Evolutionary conservation across 83 land plant genomes (phyloP), one percentile per base, ranked within the genome.

Genomic region (Larix sibirica): DNA sequence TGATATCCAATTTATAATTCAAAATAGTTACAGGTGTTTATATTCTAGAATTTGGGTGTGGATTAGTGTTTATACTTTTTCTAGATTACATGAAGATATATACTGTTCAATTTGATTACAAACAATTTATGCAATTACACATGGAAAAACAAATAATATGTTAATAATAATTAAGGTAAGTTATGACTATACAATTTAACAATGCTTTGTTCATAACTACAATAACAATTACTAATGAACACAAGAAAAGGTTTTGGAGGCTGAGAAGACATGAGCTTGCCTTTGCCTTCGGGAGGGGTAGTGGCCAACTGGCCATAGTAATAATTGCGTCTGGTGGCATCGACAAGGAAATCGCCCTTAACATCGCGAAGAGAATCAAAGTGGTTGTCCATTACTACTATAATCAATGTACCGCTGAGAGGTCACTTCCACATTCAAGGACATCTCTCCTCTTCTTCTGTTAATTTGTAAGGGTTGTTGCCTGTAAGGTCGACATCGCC

Each of bases 311-410:
- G 0, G 95, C 95, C 76, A 91, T 95, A 66, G 92, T 95, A 26
- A 95, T 95, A 40, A 95, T 94, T n/a, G 88, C 86, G 10, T 87
- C 91, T 14, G 84, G 91, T 14, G 97, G 97, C 28, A 93, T 95
- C 66, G 94, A 96, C 71, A 42, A 80, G 1, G 92, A 77, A 64
- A 86, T 93, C 28, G 28, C 28, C 28, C 28, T 28, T 28, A 28
- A 28, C 28, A 28, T 28, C 28, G 28, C 28, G 28, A 28, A 91
- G 77, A 95, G 97, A 24, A 91, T 94, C 8, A 77, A 79, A 10
- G 80, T 95, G 59, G 90, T 93, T 62, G 62, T 95, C 89, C 82
- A 82, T 84, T 95, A 88, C 85, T 44, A 82, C 60, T 85, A 88
- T 63, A 84, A 84, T 28, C 33, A 23, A 6, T 13, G 12, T 14